Base-by-base conservation (phyloP, 2,329 filamentous ascomycete genomes). In the Colletotrichum salicis region DNA sequence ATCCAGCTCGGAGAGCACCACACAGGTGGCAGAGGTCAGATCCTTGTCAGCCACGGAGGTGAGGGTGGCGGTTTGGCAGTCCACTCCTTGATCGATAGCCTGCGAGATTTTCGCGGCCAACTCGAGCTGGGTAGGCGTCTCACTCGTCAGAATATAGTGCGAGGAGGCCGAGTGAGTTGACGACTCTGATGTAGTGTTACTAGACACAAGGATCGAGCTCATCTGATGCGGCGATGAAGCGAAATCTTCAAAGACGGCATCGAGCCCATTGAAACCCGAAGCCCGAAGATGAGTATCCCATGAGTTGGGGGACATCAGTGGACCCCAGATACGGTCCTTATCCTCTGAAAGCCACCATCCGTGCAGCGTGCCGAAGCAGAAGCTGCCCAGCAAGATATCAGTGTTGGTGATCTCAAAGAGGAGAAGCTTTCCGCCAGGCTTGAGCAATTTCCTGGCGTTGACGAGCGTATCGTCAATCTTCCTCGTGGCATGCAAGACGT, bases 261-360 rank as follows among this genome's bases (percentile, higher is more conserved):
- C 78, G 19, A 79, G 57, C 5, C 75, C 75, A 12, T 57, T 64
- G 64, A 76, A 78, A 0, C 76, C 76, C 5, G 74, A 65, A 1
- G 54, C 62, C 4, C 48, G 41, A 4, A 80, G 63, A 31, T 75
- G 67, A 15, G 66, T 41, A 6, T 66, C 48, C 78, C 78, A 80
- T 4, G 31, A 56, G 10, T 70, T 67, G n/a, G 70, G 71, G 2
- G 74, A 76, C 75, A 79, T 73, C 35, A 78, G 51, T 1, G 78
- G 77, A 1, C 76, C 76, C 58, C 70, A 73, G 35, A 55, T 48
- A 27, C 78, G 67, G 58, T 79, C 74, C n/a, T 75, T 66, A 58
- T 79, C 78, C 33, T 77, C 75, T 0, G 76, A 75, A 15, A 80
- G 73, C 79, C 79, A 80, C 79, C 79, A 81, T 1, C 79, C 79